These are phyloP conservation scores for Plicaturopsis crispa DNA, from an alignment of 768 basidiomycete species.

Conservation along the genomic window DNA sequence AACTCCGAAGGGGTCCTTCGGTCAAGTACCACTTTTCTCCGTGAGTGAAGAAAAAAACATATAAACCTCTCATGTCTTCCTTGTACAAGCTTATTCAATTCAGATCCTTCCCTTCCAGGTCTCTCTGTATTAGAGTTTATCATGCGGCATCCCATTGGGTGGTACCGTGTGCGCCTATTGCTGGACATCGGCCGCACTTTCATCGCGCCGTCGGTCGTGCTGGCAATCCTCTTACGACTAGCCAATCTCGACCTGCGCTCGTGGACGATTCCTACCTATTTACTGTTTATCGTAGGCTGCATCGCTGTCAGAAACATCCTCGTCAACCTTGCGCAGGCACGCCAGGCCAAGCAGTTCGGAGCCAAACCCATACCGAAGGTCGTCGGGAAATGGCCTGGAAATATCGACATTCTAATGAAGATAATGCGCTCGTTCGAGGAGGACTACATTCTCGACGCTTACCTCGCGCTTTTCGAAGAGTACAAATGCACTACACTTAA, in stretches of 20 bases:
- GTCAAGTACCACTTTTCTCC: no score
- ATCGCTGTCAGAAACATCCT: constrained; percentile 27
- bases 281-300: constrained; percentile 34
- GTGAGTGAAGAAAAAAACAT: no score
- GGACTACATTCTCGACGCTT: constrained; percentile 56
- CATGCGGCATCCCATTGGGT: no score
- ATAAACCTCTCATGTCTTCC: no score
- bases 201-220: constrained; percentile 30
- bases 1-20: no score
- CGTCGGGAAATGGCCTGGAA: constrained; percentile 71
- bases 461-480: constrained; percentile 60
- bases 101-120: no score
- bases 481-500: constrained; percentile 68
- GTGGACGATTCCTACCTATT: constrained; percentile 27
- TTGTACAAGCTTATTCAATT: no score
- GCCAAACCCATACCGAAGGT: constrained; percentile 50
- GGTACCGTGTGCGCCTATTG: constrained; percentile 46
- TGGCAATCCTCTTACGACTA: constrained; percentile 23
- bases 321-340: constrained; percentile 25
- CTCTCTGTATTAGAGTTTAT: no score
- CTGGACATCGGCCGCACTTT: constrained; percentile 35
- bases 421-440: constrained; percentile 49
- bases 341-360: constrained; percentile 39
- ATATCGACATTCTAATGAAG: constrained; percentile 56
- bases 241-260: constrained; percentile 24